Percentiles rank a stretch among this genome's conserved stretches.
Conservation (phyloP, 495 filamentous ascomycete species). For the Tuber aestivum region DNA sequence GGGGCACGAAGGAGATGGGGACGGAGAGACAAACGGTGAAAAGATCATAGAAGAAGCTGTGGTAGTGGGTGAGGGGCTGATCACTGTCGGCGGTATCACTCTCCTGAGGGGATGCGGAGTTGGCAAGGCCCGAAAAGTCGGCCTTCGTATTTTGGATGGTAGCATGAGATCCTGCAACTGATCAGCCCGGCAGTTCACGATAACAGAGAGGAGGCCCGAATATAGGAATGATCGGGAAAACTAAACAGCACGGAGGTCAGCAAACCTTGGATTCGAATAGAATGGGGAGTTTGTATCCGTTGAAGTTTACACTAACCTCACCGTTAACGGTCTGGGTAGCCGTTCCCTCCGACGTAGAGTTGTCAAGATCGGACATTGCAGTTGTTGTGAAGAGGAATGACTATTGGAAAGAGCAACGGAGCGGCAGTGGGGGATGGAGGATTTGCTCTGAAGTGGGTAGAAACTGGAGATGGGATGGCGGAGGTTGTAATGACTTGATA, state of each 20-base stretch:
- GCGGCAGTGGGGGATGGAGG: constrained; percentile 10
- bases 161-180: constrained; percentile 28
- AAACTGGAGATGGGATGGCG: constrained; percentile 2
- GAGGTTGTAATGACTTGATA: constrained; percentile 10
- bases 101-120: constrained; percentile 16
- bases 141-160: constrained; percentile 34
- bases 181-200: constrained; percentile 6
- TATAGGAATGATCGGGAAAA: background rate
- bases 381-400: background rate
- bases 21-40: constrained; percentile 57
- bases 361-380: constrained; percentile 17
- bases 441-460: constrained; percentile 1
- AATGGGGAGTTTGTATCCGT: background rate
- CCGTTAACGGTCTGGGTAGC: constrained; percentile 34
- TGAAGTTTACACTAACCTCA: constrained; percentile 28
- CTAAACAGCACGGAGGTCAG: background rate
- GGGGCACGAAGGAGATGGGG: constrained; percentile 23
- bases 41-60: constrained; percentile 89
- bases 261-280: background rate
- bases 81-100: constrained; percentile 63
- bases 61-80: constrained; percentile 89
- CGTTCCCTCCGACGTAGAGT: constrained; percentile 21
- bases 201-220: background rate
- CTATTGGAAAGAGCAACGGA: constrained; percentile 9
- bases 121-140: constrained; percentile 33